Evolutionary conservation across 768 basidiomycete species (phyloP), one percentile per base, ranked within the genome.

Genomic region (Lyophyllum atratum): DNA sequence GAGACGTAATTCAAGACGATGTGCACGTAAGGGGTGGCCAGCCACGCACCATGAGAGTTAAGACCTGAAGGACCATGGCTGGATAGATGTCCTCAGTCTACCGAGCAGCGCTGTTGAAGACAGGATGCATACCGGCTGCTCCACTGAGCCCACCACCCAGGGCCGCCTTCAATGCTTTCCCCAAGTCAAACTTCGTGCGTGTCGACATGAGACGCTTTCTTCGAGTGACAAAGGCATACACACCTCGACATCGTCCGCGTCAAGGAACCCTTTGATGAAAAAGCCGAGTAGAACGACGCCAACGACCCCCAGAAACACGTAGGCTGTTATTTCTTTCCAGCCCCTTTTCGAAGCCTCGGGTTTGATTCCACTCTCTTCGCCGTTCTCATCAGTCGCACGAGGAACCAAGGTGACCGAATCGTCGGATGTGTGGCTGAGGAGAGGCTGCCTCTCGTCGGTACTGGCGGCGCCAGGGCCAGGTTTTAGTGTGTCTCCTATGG

Each of bases 51-150:
- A 97, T 97, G 56, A 96, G 81, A 1, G 87, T 85, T 49, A 97
- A 70, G 17, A 98, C 96, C 69, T 98, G 96, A 5, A 98, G 76
- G 4, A 98, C 83, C 96, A 98, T 98, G 0, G 95, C 95, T 83
- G 49, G 10, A 31, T 8, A n/a, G 45, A n/a, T 40, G 46, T 39
- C 17, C 29, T 57, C 2, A 53, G 28, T 15, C 59, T 39, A 17
- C n/a, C 4, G 25, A 40, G 42, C 42, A 60, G 19, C 51, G 24
- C 26, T 19, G 3, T n/a, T 31, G 11, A 34, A n/a, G 25, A 17
- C 28, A 39, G 3, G 42, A 40, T 5, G 56, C 74, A 54, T 58
- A 87, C 89, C 89, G 60, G 90, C 89, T 15, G 93, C 92, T 46
- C 95, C 95, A 62, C 90, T 93, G 48, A 95, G 72, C 4, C 95